Conservation (phyloP, 2,329 filamentous ascomycete species). For the Dendrostoma leiphaemia region DNA sequence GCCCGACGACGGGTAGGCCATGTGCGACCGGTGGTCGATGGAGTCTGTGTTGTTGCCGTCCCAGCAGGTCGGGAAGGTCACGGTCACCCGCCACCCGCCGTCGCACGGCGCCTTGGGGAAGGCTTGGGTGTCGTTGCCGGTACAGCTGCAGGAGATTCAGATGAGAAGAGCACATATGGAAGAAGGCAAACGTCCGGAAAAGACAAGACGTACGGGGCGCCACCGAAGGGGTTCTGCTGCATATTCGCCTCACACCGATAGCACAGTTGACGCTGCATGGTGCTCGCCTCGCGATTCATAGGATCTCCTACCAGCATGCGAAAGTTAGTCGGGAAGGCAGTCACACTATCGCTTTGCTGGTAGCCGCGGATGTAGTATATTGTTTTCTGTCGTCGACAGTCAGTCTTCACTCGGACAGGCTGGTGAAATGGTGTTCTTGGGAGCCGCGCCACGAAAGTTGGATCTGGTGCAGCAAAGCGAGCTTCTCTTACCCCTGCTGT, state of each 20-base stretch:
- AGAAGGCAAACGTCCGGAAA: too few relatives aligned
- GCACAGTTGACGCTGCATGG: conserved; percentile 23
- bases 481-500: too few relatives aligned
- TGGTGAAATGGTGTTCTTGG: too few relatives aligned
- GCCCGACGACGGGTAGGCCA: conserved; percentile 25
- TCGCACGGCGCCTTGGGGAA: conserved; percentile 24
- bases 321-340: conserved; percentile 38
- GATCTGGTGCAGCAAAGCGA: too few relatives aligned
- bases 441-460: too few relatives aligned
- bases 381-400: too few relatives aligned
- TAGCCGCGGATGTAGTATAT: conserved; percentile 36
- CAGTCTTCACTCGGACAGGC: too few relatives aligned
- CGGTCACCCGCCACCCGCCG: conserved; percentile 25
- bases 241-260: conserved; percentile 28
- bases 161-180: too few relatives aligned
- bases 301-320: conserved; percentile 32
- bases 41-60: conserved; percentile 30
- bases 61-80: conserved; percentile 28
- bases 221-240: conserved; percentile 20
- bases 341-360: conserved; percentile 31
- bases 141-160: too few relatives aligned
- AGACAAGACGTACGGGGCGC: too few relatives aligned
- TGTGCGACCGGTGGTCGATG: conserved; percentile 30
- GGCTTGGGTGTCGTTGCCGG: conserved; percentile 20
- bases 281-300: background rate